phyloP scores from a whole-genome alignment of 2,329 filamentous ascomycete genomes.

The Plectosphaerella sp. region DNA sequence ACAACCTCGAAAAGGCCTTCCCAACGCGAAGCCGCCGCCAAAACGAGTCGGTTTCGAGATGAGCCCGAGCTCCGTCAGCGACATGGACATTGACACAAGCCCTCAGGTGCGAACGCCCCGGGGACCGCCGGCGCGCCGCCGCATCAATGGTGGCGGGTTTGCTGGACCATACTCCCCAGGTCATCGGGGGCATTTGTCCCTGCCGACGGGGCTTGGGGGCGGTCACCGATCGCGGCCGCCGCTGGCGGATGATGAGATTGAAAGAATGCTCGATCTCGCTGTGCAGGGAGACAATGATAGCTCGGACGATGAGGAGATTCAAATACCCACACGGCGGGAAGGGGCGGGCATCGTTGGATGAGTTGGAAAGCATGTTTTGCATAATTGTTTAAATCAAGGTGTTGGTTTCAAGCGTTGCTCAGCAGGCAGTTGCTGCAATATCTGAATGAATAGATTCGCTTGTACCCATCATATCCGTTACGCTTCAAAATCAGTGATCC shows the following conservation, averaged over 20 bases:
- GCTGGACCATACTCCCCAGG: conserved; percentile 9
- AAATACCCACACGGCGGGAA: conserved; percentile 34
- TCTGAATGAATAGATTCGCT: not conserved
- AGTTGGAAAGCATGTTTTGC: not conserved
- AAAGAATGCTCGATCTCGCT: conserved; percentile 52
- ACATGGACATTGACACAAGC: conserved; percentile 40
- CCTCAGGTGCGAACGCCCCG: conserved; percentile 29
- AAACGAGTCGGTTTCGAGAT: conserved; percentile 46
- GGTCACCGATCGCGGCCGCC: conserved; percentile 32
- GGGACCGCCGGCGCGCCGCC: conserved; percentile 16
- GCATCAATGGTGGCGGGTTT: conserved; percentile 22
- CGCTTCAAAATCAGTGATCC: not conserved
- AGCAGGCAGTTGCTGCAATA: not conserved
- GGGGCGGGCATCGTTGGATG: conserved; percentile 10
- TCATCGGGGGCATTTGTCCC: conserved; percentile 37
- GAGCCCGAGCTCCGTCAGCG: conserved; percentile 33
- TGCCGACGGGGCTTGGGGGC: conserved; percentile 43
- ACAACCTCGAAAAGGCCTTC: conserved; percentile 47
- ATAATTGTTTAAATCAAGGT: not conserved
- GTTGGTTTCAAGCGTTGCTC: not conserved
- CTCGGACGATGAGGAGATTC: conserved; percentile 56
- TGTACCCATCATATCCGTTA: not conserved
- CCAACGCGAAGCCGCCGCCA: conserved; percentile 39
- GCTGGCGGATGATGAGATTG: conserved; percentile 52
- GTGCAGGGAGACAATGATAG: conserved; percentile 44